phyloP scores from a whole-genome alignment of 2,329 filamentous ascomycete species.

The Trichoderma brevicompactum region DNA sequence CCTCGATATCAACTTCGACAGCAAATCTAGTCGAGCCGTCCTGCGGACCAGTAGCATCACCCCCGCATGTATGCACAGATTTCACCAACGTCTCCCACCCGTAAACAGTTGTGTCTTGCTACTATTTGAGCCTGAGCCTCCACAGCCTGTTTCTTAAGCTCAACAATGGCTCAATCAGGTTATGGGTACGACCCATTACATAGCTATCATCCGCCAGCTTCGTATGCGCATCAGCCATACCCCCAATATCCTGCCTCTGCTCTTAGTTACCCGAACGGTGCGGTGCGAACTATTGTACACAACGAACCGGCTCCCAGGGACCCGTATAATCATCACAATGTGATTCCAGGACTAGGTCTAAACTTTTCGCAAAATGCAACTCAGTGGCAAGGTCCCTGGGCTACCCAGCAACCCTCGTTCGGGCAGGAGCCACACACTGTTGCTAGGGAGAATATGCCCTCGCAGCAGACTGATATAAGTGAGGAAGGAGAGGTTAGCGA shows the following conservation, averaged over 20 bases:
- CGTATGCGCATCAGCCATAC: conserved; percentile 33
- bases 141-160: conserved; percentile 5
- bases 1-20: not conserved
- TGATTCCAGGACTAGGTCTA: conserved; percentile 44
- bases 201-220: conserved; percentile 24
- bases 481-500: conserved; percentile 83
- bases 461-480: conserved; percentile 33
- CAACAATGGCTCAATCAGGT: conserved; percentile 39
- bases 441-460: not conserved
- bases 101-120: not conserved
- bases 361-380: conserved; percentile 34
- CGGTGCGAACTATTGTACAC: conserved; percentile 14
- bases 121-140: not conserved
- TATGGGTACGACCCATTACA: conserved; percentile 36
- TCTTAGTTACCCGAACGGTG: conserved; percentile 28
- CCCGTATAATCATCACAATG: conserved; percentile 36
- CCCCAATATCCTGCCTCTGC: conserved; percentile 29
- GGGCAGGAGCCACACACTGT: not conserved
- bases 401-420: conserved; percentile 5
- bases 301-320: conserved; percentile 29
- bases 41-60: not conserved
- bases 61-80: not conserved
- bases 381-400: conserved; percentile 21
- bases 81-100: not conserved
- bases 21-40: not conserved